Evolutionary conservation across 2,329 filamentous ascomycete genomes (phyloP).

Genomic region (Decorospora gaudefroyi): DNA sequence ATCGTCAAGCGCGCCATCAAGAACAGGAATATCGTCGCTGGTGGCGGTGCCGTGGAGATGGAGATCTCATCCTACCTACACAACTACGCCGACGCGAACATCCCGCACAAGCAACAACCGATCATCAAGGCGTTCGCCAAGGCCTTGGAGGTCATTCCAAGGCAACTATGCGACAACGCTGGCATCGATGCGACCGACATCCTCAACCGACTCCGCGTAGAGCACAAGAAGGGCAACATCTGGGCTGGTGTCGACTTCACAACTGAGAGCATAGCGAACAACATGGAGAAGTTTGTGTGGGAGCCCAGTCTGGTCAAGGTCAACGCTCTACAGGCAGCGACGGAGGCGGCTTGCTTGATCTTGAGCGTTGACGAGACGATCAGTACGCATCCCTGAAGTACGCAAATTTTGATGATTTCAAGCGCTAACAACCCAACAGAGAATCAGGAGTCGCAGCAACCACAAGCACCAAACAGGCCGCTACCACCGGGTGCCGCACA

Average conservation of each 20-base stretch:
- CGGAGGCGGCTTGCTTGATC: constrained; percentile 93
- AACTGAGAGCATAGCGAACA: constrained; percentile 89
- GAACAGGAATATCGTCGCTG: constrained; percentile 92
- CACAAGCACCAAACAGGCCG: constrained; percentile 76
- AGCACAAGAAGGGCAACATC: constrained; percentile 88
- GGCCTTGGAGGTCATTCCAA: constrained; percentile 92
- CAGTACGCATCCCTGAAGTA: constrained; percentile 57
- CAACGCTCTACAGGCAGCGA: constrained; percentile 94
- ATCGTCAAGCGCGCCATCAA: constrained; percentile 98
- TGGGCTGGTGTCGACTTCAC: constrained; percentile 98
- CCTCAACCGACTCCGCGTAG: constrained; percentile 91
- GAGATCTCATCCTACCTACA: constrained; percentile 93
- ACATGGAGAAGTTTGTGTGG: constrained; percentile 96
- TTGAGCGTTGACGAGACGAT: constrained; percentile 98
- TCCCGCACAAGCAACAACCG: constrained; percentile 92
- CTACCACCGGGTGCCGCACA: constrained; percentile 73
- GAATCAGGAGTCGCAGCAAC: constrained; percentile 89
- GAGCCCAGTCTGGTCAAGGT: constrained; percentile 95
- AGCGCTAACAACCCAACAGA: constrained; percentile 50
- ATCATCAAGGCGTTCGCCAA: constrained; percentile 99
- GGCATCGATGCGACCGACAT: constrained; percentile 99
- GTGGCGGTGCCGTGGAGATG: constrained; percentile 95
- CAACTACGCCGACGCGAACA: constrained; percentile 87
- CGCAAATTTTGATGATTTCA: background rate
- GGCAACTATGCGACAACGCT: constrained; percentile 97